Evolutionary conservation across 2,329 filamentous ascomycete genomes (phyloP).

Genomic region (Periconia digitata): DNA sequence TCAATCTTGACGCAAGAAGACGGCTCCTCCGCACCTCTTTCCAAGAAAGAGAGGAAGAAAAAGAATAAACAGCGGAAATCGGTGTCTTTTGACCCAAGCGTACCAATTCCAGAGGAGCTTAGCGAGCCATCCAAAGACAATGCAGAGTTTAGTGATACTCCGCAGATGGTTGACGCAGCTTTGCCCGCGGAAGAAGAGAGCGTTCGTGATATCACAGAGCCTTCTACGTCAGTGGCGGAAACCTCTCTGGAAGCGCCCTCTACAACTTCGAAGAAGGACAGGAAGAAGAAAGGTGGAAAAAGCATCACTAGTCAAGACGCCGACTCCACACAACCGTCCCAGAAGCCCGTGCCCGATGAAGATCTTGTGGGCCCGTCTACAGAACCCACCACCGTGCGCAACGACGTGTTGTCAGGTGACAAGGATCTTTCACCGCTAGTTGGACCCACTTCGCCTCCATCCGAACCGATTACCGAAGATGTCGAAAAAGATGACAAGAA

Average conservation of each 20-base stretch:
- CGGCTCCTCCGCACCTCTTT: conserved; percentile 5
- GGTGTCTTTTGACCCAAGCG: conserved; percentile 1
- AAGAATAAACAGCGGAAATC: conserved; percentile 18
- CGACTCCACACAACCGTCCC: not conserved
- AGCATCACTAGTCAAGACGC: conserved; percentile 5
- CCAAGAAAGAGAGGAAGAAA: conserved; percentile 53
- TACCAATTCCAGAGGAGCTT: conserved; percentile 1
- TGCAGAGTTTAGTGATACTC: not conserved
- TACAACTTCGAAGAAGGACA: conserved; percentile 18
- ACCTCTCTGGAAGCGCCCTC: conserved; percentile 7
- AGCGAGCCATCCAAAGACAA: not conserved
- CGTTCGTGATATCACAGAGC: not conserved
- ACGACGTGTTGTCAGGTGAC: not conserved
- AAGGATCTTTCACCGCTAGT: conserved; percentile 1
- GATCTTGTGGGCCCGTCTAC: not conserved
- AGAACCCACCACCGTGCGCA: not conserved
- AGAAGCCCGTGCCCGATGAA: not conserved
- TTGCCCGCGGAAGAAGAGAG: not conserved
- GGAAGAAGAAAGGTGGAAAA: conserved; percentile 27
- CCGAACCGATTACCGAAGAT: not conserved
- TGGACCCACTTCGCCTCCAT: not conserved
- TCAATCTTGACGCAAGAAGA: not conserved
- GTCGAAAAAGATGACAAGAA: not conserved
- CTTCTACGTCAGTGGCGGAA: conserved; percentile 5
- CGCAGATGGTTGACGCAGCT: not conserved